A percentile compares a stretch with the other conserved stretches of the same genome.
Conservation (phyloP, 768 basidiomycete genomes). For the Holtermannia corniformis region DNA sequence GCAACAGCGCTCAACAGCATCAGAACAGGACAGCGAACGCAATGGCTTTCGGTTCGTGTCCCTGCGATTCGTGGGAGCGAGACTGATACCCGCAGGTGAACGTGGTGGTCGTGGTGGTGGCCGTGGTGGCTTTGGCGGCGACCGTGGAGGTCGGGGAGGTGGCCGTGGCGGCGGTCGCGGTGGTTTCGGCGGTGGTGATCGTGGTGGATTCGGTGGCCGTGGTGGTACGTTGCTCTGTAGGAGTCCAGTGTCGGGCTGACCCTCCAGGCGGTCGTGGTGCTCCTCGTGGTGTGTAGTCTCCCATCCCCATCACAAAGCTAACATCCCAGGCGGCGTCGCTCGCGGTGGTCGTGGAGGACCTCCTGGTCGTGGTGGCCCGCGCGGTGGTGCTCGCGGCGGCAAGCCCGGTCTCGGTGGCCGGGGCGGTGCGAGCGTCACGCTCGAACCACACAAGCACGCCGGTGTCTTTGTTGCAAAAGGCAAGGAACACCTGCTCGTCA, state of each 20-base stretch:
- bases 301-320: neutral
- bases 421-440: constrained; percentile 68
- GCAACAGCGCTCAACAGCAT: no score
- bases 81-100: constrained; percentile 6
- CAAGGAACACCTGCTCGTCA: constrained; percentile 94
- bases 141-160: constrained; percentile 23
- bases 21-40: no score
- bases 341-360: constrained; percentile 24
- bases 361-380: constrained; percentile 33
- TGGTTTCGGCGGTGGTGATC: constrained; percentile 16
- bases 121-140: neutral
- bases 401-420: constrained; percentile 43
- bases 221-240: constrained; percentile 12
- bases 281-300: constrained; percentile 6
- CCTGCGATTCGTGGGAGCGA: neutral
- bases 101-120: constrained; percentile 19
- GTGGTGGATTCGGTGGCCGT: constrained; percentile 18
- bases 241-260: constrained; percentile 37
- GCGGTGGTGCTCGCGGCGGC: constrained; percentile 58
- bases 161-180: constrained; percentile 19
- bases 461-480: constrained; percentile 93
- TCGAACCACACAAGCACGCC: constrained; percentile 89
- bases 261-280: constrained; percentile 63
- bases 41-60: constrained; percentile 36
- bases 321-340: neutral